These are phyloP conservation scores for Dalechampia spathulata DNA, from an alignment of 441 rosid species.

Conservation along the genomic window DNA sequence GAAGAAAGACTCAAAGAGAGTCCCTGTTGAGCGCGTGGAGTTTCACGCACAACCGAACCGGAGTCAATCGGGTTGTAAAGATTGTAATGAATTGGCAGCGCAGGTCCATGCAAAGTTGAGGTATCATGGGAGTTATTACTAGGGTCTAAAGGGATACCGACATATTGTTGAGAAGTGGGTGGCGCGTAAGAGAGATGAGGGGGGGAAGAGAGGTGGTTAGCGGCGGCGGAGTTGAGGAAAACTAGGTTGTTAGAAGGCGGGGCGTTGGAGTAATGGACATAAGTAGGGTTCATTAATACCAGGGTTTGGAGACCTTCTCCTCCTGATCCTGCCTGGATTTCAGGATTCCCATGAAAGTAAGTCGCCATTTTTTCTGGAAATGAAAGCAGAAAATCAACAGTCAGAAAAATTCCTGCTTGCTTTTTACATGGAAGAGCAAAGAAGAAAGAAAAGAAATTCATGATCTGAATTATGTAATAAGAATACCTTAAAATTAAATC, in stretches of 20 bases:
- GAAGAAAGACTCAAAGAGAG: conserved; percentile 85
- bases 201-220: conserved; percentile 21
- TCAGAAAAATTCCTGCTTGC: conserved; percentile 19
- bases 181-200: conserved; percentile 44
- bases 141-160: conserved; percentile 71
- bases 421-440: conserved; percentile 4
- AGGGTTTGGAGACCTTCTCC: conserved; percentile 82
- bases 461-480: too few species aligned
- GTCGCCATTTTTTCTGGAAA: conserved; percentile 54
- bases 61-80: conserved; percentile 57
- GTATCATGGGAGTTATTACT: conserved; percentile 44
- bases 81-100: conserved; percentile 69
- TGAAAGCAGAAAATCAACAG: conserved; percentile 16
- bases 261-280: conserved; percentile 63
- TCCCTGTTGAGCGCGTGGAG: conserved; percentile 73
- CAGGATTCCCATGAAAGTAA: conserved; percentile 77
- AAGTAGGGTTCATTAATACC: conserved; percentile 87
- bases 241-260: conserved; percentile 42
- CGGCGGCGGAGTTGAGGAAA: conserved; percentile 49
- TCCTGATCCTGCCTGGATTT: conserved; percentile 40
- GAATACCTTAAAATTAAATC: not conserved
- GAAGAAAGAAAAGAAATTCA: not conserved
- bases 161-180: conserved; percentile 55
- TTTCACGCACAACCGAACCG: conserved; percentile 40
- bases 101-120: conserved; percentile 62